Evolutionary conservation across 2,329 filamentous ascomycete genomes (phyloP).

Genomic region (Leptographium flavum): DNA sequence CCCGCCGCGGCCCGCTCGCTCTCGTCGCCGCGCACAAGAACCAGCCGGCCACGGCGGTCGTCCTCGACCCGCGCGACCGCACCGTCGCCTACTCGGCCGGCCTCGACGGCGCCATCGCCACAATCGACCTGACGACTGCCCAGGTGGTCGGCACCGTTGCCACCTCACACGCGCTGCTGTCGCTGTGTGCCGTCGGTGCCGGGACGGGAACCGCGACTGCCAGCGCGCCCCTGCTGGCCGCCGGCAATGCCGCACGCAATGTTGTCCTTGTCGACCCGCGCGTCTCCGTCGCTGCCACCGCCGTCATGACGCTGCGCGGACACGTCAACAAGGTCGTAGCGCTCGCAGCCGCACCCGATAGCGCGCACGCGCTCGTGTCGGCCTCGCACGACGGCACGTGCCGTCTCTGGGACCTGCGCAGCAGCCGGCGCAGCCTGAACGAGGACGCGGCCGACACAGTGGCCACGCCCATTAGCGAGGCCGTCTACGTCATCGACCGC

Average conservation of each 20-base stretch:
- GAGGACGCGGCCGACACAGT: constrained; percentile 31
- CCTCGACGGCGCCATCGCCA: constrained; percentile 80
- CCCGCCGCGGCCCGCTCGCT: constrained; percentile 66
- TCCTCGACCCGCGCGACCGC: constrained; percentile 73
- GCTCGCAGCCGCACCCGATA: constrained; percentile 40
- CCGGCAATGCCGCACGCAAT: constrained; percentile 73
- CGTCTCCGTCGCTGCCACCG: constrained; percentile 57
- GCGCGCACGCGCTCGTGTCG: constrained; percentile 71
- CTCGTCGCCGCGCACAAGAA: constrained; percentile 55
- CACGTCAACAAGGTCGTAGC: constrained; percentile 61
- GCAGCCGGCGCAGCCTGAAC: constrained; percentile 43
- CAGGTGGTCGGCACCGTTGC: constrained; percentile 68
- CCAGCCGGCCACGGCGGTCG: constrained; percentile 59
- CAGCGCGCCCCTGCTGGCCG: constrained; percentile 34
- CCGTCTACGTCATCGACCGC: constrained; percentile 66
- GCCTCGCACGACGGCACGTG: constrained; percentile 89
- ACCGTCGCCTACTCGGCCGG: constrained; percentile 87
- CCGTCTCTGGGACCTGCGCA: constrained; percentile 84
- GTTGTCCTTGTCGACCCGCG: constrained; percentile 90
- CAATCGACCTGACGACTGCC: constrained; percentile 77
- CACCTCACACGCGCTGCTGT: constrained; percentile 72
- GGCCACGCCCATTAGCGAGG: constrained; percentile 46
- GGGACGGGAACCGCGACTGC: neutral
- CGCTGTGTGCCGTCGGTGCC: constrained; percentile 53
- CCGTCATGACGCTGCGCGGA: constrained; percentile 80